phyloP scores from a whole-genome alignment of 2,329 filamentous ascomycete species.

The Claviceps purpurea region DNA sequence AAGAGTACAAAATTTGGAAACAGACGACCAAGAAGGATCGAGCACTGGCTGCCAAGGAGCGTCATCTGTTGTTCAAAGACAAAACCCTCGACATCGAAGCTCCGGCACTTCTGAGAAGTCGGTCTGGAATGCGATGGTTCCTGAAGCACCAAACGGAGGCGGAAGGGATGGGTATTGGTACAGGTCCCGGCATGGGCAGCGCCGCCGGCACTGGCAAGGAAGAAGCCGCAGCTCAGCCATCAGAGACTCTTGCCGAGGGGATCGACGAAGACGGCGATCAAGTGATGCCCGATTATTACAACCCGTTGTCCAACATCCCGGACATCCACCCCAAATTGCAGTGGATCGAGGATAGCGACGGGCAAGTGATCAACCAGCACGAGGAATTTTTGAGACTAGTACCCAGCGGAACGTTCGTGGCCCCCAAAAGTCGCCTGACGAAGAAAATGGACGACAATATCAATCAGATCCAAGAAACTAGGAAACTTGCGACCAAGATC shows the following conservation, averaged over 20 bases:
- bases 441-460: slow-evolving; percentile 83
- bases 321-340: slow-evolving; percentile 65
- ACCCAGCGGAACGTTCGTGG: slow-evolving; percentile 59
- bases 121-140: slow-evolving; percentile 82
- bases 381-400: slow-evolving; percentile 75
- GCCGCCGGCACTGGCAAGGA: slow-evolving; percentile 30
- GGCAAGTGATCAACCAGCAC: slow-evolving; percentile 74
- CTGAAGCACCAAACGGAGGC: slow-evolving; percentile 64
- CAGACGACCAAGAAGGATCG: slow-evolving; percentile 96
- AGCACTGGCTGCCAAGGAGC: slow-evolving; percentile 71
- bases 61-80: slow-evolving; percentile 73
- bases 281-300: slow-evolving; percentile 88
- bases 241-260: slow-evolving; percentile 82
- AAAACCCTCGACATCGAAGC: slow-evolving; percentile 78
- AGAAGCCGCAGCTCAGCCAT: slow-evolving; percentile 27
- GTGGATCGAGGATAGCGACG: slow-evolving; percentile 84
- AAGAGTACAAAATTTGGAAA: slow-evolving; percentile 97
- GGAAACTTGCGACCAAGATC: slow-evolving; percentile 92
- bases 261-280: slow-evolving; percentile 80
- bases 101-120: slow-evolving; percentile 71
- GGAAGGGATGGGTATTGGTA: slow-evolving; percentile 32
- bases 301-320: slow-evolving; percentile 71
- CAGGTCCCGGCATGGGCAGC: slow-evolving; percentile 24
- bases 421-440: slow-evolving; percentile 60
- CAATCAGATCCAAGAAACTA: slow-evolving; percentile 88